phyloP scores from a whole-genome alignment of 352 stramenopile genomes.

The Pythium scleroteichum region DNA sequence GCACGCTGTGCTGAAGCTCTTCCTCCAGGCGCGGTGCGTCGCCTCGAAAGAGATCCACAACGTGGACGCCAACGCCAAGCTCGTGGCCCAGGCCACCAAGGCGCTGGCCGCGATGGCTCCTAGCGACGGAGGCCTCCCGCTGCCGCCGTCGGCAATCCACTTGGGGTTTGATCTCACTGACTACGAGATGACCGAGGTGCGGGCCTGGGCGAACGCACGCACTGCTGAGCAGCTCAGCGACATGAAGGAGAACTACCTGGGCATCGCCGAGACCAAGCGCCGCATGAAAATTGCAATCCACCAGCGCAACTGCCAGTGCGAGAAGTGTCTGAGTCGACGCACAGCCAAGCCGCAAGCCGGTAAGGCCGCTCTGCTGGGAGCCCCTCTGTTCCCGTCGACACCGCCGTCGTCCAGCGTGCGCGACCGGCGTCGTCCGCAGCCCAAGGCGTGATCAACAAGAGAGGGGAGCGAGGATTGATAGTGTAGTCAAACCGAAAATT shows the following conservation, averaged over 20 bases:
- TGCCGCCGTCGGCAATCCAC: constrained; percentile 46
- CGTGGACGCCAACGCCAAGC: constrained; percentile 38
- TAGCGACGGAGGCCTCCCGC: constrained; percentile 1
- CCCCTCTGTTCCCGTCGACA: constrained; percentile 42
- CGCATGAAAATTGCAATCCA: constrained; percentile 87
- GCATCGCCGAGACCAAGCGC: constrained; percentile 78
- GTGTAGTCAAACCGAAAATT: constrained; percentile 25
- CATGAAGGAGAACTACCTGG: constrained; percentile 88
- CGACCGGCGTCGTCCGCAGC: constrained; percentile 42
- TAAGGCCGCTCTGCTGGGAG: constrained; percentile 12
- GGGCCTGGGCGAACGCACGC: constrained; percentile 71
- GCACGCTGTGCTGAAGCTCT: constrained; percentile 56
- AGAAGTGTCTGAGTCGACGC: constrained; percentile 69
- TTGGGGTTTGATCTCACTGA: constrained; percentile 50
- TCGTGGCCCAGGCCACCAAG: constrained; percentile 12
- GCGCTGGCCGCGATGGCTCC: constrained; percentile 4
- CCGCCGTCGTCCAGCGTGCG: constrained; percentile 28
- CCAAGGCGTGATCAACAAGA: constrained; percentile 8
- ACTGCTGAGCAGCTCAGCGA: constrained; percentile 74
- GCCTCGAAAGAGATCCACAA: constrained; percentile 43
- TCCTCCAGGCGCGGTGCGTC: constrained; percentile 56
- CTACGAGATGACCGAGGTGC: constrained; percentile 76
- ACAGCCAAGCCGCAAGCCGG: constrained; percentile 34
- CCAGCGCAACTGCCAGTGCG: constrained; percentile 78
- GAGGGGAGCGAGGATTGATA: constrained; percentile 1